A percentile compares a stretch with the other conserved stretches of the same genome.
phyloP scores from a whole-genome alignment of 1,284 basidiomycete species.

The Cystobasidium slooffiae region DNA sequence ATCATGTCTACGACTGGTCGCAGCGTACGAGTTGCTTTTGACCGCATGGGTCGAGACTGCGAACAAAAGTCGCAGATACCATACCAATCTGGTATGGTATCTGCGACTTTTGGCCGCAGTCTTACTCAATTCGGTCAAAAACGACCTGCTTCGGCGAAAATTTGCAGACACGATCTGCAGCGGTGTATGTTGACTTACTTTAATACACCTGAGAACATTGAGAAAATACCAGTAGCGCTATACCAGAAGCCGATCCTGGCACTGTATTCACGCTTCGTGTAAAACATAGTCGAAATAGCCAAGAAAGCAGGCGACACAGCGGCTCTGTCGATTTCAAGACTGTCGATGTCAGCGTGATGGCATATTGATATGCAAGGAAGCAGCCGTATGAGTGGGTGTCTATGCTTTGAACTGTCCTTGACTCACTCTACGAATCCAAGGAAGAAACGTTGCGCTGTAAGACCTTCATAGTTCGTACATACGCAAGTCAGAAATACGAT shows the following conservation, averaged over 20 bases:
- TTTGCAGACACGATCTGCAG: no score
- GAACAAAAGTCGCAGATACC: no score
- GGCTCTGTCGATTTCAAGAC: background rate
- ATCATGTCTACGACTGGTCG: no score
- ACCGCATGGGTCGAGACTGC: no score
- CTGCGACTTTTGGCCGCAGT: no score
- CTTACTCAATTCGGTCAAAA: no score
- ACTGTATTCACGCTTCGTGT: slow-evolving; percentile 2
- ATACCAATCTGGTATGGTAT: no score
- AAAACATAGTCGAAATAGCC: slow-evolving; percentile 8
- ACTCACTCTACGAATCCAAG: slow-evolving; percentile 3
- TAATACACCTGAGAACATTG: slow-evolving; percentile 2
- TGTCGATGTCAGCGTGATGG: no score
- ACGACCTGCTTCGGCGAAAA: no score
- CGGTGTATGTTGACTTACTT: background rate
- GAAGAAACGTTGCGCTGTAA: slow-evolving; percentile 8
- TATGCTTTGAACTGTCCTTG: background rate
- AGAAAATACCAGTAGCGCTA: slow-evolving; percentile 5
- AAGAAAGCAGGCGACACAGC: slow-evolving; percentile 8
- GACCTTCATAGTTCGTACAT: slow-evolving; percentile 6
- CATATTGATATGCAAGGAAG: no score
- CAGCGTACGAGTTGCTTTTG: no score
- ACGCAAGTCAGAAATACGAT: slow-evolving; percentile 7
- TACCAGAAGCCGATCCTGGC: slow-evolving; percentile 5
- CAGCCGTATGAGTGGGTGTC: no score